A percentile compares a stretch with the other conserved stretches of the same genome.
phyloP scores from a whole-genome alignment of 768 basidiomycete genomes.

The Psilocybe tampanensis region DNA sequence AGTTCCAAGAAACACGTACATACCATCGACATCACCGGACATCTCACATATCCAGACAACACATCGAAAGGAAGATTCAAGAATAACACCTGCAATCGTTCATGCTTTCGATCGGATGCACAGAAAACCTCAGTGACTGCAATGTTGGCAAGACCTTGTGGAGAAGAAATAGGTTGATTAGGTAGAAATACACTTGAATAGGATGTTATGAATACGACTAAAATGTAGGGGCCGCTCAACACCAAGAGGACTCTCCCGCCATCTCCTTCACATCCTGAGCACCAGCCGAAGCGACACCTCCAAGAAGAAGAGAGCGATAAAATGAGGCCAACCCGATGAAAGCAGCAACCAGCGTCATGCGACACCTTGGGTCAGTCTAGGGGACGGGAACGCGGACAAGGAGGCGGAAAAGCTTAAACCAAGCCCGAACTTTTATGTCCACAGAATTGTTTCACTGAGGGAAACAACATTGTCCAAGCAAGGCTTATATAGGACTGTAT shows the following conservation, averaged over 20 bases:
- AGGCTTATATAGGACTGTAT: constrained; percentile 29
- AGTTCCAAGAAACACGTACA: too few relatives aligned
- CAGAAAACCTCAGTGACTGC: too few relatives aligned
- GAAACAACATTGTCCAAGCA: constrained; percentile 16
- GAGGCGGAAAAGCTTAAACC: constrained; percentile 79
- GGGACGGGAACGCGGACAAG: constrained; percentile 96
- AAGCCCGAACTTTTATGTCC: constrained; percentile 94
- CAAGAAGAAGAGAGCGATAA: constrained; percentile 44
- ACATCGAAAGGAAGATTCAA: too few relatives aligned
- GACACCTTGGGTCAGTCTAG: constrained; percentile 57
- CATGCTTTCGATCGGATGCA: too few relatives aligned
- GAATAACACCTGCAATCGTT: too few relatives aligned
- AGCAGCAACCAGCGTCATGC: constrained; percentile 32
- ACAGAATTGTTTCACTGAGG: constrained; percentile 67
- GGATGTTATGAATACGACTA: constrained; percentile 5
- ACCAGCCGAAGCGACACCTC: constrained; percentile 75
- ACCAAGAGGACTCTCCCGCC: constrained; percentile 29
- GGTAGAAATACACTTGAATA: neutral
- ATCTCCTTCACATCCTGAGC: constrained; percentile 60
- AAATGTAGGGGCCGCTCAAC: constrained; percentile 37
- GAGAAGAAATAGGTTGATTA: neutral
- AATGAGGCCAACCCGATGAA: constrained; percentile 38
- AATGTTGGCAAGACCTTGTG: neutral
- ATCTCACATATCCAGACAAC: too few relatives aligned
- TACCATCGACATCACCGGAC: too few relatives aligned